phyloP scores from a whole-genome alignment of 345 rosid species.

The Adansonia digitata region DNA sequence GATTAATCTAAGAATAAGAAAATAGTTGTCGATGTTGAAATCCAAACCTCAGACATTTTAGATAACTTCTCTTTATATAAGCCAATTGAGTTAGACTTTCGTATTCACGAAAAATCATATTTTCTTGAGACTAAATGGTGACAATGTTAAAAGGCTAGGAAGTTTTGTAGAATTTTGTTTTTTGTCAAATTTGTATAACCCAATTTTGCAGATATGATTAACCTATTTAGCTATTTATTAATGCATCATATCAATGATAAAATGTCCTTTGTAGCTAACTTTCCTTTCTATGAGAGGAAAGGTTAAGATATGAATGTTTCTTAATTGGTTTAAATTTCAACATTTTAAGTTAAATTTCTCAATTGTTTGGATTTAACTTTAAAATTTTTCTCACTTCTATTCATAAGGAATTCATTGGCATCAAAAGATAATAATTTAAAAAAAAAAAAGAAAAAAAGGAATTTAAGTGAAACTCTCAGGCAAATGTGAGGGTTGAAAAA shows the following conservation, averaged over 20 bases:
- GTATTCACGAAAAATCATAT: too few species aligned
- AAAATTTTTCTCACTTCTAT: background rate
- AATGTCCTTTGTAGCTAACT: background rate
- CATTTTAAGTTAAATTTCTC: background rate
- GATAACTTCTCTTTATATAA: too few species aligned
- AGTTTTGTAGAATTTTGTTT: background rate
- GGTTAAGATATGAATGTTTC: background rate
- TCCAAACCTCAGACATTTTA: too few species aligned
- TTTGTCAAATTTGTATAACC: background rate
- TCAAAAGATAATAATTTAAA: too few species aligned
- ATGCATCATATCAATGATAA: background rate
- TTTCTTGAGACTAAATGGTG: background rate
- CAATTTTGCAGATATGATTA: background rate
- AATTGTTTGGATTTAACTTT: background rate
- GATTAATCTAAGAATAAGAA: too few species aligned
- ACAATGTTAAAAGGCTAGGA: background rate
- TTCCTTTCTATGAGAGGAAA: background rate
- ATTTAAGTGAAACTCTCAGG: too few species aligned
- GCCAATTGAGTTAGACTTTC: too few species aligned
- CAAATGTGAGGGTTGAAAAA: too few species aligned
- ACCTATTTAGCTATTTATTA: background rate
- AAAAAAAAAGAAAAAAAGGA: too few species aligned
- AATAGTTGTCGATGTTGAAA: too few species aligned
- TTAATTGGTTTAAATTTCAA: background rate
- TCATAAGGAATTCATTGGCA: too few species aligned